phyloP scores from a whole-genome alignment of 1,284 basidiomycete genomes.

The Lentinula novae-zelandiae region DNA sequence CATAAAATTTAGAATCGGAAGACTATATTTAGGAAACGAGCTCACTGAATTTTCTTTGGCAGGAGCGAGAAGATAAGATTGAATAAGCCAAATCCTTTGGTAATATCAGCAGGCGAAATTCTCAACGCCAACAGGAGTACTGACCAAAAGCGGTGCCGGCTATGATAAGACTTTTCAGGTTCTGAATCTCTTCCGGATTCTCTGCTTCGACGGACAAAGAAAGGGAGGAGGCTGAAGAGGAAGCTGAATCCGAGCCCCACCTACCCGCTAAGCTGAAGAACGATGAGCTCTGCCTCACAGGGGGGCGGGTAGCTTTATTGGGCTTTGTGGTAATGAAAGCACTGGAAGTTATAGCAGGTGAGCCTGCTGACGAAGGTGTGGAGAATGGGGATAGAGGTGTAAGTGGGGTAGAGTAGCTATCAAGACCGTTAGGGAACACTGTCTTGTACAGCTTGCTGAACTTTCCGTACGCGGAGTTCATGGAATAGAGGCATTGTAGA shows the following conservation, averaged over 20 bases:
- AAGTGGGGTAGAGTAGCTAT: conserved; percentile 44
- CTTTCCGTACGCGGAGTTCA: conserved; percentile 62
- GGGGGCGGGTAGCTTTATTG: background rate
- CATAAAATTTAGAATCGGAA: background rate
- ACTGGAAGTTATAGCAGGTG: conserved; percentile 22
- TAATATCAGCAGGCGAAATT: background rate
- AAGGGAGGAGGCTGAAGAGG: conserved; percentile 11
- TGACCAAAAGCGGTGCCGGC: conserved; percentile 73
- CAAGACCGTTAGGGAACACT: conserved; percentile 66
- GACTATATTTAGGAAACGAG: conserved; percentile 1
- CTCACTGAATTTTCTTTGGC: conserved; percentile 65
- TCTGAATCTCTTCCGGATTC: conserved; percentile 30
- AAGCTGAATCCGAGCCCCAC: background rate
- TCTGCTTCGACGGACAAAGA: background rate
- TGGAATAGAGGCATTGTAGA: conserved; percentile 57
- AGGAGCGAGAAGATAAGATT: conserved; percentile 75
- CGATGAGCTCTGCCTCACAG: background rate
- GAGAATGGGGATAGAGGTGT: conserved; percentile 32
- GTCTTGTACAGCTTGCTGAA: conserved; percentile 72
- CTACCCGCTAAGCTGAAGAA: background rate
- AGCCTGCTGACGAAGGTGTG: conserved; percentile 16
- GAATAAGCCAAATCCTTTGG: conserved; percentile 62
- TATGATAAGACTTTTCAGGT: conserved; percentile 65
- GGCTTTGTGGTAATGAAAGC: conserved; percentile 19
- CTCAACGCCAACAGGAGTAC: conserved; percentile 8